Conservation (phyloP, 2,329 filamentous ascomycete genomes). For the Annulohypoxylon truncatum region DNA sequence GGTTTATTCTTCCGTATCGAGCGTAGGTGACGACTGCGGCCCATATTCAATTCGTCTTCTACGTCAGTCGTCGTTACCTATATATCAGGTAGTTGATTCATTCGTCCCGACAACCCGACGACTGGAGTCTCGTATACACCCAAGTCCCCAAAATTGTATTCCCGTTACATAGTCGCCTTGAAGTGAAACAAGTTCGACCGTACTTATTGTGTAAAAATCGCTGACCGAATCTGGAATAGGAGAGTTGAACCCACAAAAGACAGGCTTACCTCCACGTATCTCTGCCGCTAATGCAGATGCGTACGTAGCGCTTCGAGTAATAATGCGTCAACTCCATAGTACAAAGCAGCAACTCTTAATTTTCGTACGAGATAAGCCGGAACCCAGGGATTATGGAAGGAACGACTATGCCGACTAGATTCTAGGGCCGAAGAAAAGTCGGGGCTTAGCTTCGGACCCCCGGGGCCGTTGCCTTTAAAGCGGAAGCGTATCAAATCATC, state of each 20-base stretch:
- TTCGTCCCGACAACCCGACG: too few species aligned
- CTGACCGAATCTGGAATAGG: slow-evolving; percentile 6
- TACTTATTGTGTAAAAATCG: not conserved
- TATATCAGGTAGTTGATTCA: too few species aligned
- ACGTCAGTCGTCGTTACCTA: not conserved
- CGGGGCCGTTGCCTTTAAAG: slow-evolving; percentile 14
- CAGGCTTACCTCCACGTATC: not conserved
- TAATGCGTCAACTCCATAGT: not conserved
- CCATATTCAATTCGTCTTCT: not conserved
- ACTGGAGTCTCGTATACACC: not conserved
- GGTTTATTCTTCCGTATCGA: not conserved
- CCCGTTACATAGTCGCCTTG: not conserved
- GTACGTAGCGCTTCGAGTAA: not conserved
- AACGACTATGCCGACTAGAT: not conserved
- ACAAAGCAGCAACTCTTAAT: not conserved
- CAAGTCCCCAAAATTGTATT: not conserved
- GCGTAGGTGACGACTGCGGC: not conserved
- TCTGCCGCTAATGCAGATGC: slow-evolving; percentile 5
- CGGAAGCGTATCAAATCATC: slow-evolving; percentile 9
- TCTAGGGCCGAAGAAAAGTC: slow-evolving; percentile 25
- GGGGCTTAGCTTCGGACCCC: slow-evolving; percentile 26
- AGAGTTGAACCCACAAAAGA: not conserved
- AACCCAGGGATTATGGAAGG: slow-evolving; percentile 1
- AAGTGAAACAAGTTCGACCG: not conserved
- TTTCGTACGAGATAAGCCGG: not conserved